Evolutionary conservation across 371 early-diverging fungal species (phyloP).

Genomic region (Circinella minor): DNA sequence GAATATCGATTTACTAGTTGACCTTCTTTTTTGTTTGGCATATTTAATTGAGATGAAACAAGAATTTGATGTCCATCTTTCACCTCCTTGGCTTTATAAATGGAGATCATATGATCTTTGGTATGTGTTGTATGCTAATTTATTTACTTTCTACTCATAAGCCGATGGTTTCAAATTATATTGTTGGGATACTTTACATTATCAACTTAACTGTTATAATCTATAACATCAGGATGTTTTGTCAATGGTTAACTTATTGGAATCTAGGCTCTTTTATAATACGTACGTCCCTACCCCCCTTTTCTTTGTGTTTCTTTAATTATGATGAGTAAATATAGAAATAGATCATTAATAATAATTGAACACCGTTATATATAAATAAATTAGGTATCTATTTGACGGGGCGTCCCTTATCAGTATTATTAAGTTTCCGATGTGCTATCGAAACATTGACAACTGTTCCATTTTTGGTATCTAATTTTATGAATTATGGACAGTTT

Average conservation of each 20-base stretch:
- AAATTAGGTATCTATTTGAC: constrained; percentile 33
- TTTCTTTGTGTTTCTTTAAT: no score
- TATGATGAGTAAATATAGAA: no score
- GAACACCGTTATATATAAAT: no score
- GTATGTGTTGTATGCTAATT: constrained; percentile 21
- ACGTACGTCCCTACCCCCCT: constrained; percentile 25
- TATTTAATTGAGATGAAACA: constrained; percentile 72
- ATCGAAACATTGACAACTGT: constrained; percentile 60
- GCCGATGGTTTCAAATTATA: no score
- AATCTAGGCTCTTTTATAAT: constrained; percentile 48
- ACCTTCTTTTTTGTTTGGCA: constrained; percentile 65
- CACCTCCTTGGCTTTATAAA: constrained; percentile 67
- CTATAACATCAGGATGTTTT: constrained; percentile 33
- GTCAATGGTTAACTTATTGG: constrained; percentile 52
- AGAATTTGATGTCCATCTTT: constrained; percentile 45
- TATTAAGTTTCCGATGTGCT: constrained; percentile 54
- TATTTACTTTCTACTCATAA: no score
- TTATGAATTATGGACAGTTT: constrained; percentile 54
- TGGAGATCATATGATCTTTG: constrained; percentile 59
- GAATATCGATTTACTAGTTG: constrained; percentile 60
- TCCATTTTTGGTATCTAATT: constrained; percentile 58
- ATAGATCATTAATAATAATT: no score
- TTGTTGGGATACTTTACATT: no score
- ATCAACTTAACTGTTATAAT: no score
- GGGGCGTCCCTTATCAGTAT: constrained; percentile 31